Evolutionary conservation across 1,284 basidiomycete species (phyloP).

Genomic region (Melampsora medusae): DNA sequence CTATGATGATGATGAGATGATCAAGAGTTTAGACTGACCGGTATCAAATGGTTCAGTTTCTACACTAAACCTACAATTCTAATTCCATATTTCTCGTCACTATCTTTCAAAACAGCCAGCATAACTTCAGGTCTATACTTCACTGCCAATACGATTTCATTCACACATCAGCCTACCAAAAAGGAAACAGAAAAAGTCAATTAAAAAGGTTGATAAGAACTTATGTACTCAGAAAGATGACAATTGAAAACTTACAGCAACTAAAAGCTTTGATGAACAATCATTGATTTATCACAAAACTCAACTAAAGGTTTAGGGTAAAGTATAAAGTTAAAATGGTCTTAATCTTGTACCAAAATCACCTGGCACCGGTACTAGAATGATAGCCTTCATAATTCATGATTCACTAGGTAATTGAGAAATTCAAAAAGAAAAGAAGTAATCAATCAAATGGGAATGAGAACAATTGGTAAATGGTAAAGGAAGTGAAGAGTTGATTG

Average conservation of each 20-base stretch:
- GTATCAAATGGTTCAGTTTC: conserved; percentile 62
- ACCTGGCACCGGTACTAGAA: conserved; percentile 24
- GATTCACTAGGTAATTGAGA: too few species aligned
- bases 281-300: conserved; percentile 59
- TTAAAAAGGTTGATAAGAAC: conserved; percentile 21
- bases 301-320: conserved; percentile 60
- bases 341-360: conserved; percentile 61
- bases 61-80: conserved; percentile 54
- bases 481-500: too few species aligned
- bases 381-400: conserved; percentile 41
- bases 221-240: too few species aligned
- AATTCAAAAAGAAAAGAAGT: too few species aligned
- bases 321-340: conserved; percentile 56
- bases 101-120: conserved; percentile 61
- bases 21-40: conserved; percentile 51
- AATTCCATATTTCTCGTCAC: conserved; percentile 61
- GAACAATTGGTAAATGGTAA: too few species aligned
- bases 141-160: conserved; percentile 61
- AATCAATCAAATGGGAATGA: too few species aligned
- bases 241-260: conserved; percentile 56
- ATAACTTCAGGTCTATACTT: conserved; percentile 62
- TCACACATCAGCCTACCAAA: conserved; percentile 59
- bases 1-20: too few species aligned
- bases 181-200: too few species aligned
- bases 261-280: conserved; percentile 61